Evolutionary conservation across 2,329 filamentous ascomycete genomes (phyloP).

Genomic region (Aspergillus fumigatiaffinis): DNA sequence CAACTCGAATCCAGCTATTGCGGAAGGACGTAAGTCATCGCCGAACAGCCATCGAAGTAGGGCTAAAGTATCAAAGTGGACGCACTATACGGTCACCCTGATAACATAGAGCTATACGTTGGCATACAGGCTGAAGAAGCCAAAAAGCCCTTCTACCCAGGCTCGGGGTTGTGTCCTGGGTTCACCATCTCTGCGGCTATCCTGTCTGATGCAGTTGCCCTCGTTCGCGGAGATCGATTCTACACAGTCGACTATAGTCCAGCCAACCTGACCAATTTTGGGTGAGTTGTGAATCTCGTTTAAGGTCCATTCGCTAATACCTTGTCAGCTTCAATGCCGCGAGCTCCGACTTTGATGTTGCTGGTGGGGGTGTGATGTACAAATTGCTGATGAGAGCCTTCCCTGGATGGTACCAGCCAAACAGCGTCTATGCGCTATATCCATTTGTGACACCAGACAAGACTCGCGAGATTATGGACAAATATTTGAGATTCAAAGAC

Average conservation of each 20-base stretch:
- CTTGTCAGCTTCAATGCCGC: background rate
- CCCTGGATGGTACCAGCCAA: constrained; percentile 3
- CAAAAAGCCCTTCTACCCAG: constrained; percentile 5
- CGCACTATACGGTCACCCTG: constrained; percentile 3
- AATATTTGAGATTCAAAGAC: background rate
- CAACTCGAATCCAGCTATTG: constrained; percentile 1
- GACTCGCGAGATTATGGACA: background rate
- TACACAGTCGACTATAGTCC: constrained; percentile 6
- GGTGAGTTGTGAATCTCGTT: background rate
- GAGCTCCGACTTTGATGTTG: constrained; percentile 3
- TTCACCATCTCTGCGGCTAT: constrained; percentile 6
- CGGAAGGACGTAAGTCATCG: background rate
- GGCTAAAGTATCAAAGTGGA: constrained; percentile 1
- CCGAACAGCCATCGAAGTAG: background rate
- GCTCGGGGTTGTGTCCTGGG: constrained; percentile 4
- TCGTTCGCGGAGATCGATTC: constrained; percentile 6
- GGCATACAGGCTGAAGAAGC: constrained; percentile 6
- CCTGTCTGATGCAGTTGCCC: constrained; percentile 3
- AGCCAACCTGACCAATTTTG: constrained; percentile 5
- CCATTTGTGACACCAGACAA: constrained; percentile 2
- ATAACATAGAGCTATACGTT: constrained; percentile 6
- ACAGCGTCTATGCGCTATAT: constrained; percentile 6
- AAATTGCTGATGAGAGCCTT: constrained; percentile 5
- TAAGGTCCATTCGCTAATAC: background rate
- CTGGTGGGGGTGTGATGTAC: constrained; percentile 4